A percentile compares a stretch with the other conserved stretches of the same genome.
Evolutionary conservation across 768 basidiomycete species (phyloP).

Genomic region (Guyanaporus albipodus): DNA sequence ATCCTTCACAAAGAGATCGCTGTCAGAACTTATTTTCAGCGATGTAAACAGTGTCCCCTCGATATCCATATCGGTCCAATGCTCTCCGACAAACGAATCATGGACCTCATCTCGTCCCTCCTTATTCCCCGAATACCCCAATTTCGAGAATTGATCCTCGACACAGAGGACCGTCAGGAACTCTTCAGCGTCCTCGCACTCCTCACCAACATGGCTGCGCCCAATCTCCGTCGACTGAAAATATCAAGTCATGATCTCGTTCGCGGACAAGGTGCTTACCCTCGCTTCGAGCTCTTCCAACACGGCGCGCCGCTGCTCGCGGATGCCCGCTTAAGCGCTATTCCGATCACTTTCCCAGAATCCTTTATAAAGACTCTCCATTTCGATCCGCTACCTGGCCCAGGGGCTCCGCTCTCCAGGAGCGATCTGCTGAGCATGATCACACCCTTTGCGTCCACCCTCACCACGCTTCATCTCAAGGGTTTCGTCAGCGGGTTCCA

Average conservation of each 20-base stretch:
- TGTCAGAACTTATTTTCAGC: conserved; percentile 28
- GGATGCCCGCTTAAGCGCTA: conserved; percentile 31
- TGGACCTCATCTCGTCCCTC: conserved; percentile 26
- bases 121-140: conserved; percentile 30
- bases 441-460: conserved; percentile 24
- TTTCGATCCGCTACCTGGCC: conserved; percentile 33
- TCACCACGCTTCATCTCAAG: conserved; percentile 30
- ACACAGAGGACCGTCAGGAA: conserved; percentile 31
- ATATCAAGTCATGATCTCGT: conserved; percentile 26
- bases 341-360: conserved; percentile 30
- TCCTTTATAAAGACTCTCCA: conserved; percentile 31
- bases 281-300: conserved; percentile 32
- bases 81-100: conserved; percentile 18
- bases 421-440: conserved; percentile 29
- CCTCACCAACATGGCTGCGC: conserved; percentile 23
- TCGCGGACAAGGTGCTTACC: conserved; percentile 24
- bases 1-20: conserved; percentile 28
- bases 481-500: conserved; percentile 33
- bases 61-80: conserved; percentile 31
- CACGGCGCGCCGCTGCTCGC: conserved; percentile 29
- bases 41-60: conserved; percentile 32
- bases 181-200: conserved; percentile 22
- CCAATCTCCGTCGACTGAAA: conserved; percentile 25
- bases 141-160: conserved; percentile 30
- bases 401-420: conserved; percentile 25